Percentiles rank a stretch among this genome's conserved stretches.
Evolutionary conservation across 345 rosid genomes (phyloP).

Genomic region (Ailanthus altissimus): DNA sequence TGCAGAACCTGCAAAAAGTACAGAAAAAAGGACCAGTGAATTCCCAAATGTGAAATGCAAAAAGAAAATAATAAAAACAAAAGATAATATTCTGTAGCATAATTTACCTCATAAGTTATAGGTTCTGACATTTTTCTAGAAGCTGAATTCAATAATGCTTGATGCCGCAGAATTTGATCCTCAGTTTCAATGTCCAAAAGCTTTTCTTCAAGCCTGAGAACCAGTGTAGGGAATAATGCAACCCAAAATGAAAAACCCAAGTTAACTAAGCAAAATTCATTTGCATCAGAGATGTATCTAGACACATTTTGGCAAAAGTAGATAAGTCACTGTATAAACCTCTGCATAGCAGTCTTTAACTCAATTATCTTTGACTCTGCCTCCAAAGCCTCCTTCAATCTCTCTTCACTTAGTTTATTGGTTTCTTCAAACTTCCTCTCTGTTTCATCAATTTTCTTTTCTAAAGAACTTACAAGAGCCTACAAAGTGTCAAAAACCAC

Average conservation of each 20-base stretch:
- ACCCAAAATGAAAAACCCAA: constrained; percentile 17
- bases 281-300: neutral
- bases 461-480: constrained; percentile 70
- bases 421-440: constrained; percentile 84
- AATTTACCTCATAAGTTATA: constrained; percentile 47
- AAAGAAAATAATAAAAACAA: neutral
- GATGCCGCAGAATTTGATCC: constrained; percentile 69
- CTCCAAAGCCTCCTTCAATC: constrained; percentile 69
- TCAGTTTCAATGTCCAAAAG: constrained; percentile 81
- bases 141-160: constrained; percentile 53
- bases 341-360: constrained; percentile 78
- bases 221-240: constrained; percentile 6
- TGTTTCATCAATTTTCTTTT: constrained; percentile 74
- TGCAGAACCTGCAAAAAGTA: constrained; percentile 57
- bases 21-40: constrained; percentile 19
- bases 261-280: neutral
- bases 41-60: constrained; percentile 4
- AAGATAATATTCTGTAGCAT: constrained; percentile 4
- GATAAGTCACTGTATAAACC: constrained; percentile 37
- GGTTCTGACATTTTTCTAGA: constrained; percentile 55
- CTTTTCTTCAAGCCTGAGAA: constrained; percentile 77
- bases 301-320: neutral
- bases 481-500: constrained; percentile 19
- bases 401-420: constrained; percentile 71
- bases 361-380: constrained; percentile 90